Base-by-base conservation (phyloP, 2,329 filamentous ascomycete species). In the Orbilia quercus region DNA sequence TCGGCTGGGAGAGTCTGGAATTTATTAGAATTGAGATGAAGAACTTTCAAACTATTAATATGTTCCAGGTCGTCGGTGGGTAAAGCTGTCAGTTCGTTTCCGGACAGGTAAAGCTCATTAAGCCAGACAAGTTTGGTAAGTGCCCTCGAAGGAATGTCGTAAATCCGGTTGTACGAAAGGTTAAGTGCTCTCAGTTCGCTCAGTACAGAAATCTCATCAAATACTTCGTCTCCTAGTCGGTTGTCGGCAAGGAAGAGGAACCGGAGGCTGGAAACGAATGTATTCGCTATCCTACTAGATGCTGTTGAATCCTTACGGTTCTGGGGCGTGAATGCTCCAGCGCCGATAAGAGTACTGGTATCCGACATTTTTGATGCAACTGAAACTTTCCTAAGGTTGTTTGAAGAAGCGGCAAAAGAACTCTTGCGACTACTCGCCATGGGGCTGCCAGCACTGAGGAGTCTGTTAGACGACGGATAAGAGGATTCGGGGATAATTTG, bases 21-120 rank as follows among this genome's bases (percentile, higher is more conserved):
- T 79, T 96, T 95, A 83, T 99, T 99, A 79, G 90, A 91, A 82
- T 99, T 99, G 82, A 99, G 91, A 80, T 98, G 92, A 5, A 99
- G 85, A 2, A 96, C 88, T 80, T 95, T 93, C 40, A 99, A 84
- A 57, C 91, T 87, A 78, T 91, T 92, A 71, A 90, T 89, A 79
- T 97, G 92, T 81, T 96, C 94, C 48, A 99, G 84, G 78, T 99
- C 95, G 81, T 99, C 95, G 0, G 92, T 91, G 1, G 95, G 95
- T 40, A 99, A 82, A 12, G 90, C 94, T 0, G 92, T 96, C 62
- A 99, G 83, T 77, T 96, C 92, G 78, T 99, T 99, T 25, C 95
- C 94, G 1, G 95, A 98, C 2, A 99, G 84, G 78, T 98, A 98
- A 12, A 99, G 84, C 81, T 99, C 95, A 0, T 91, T 89, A 14